A percentile compares a stretch with the other conserved stretches of the same genome.
These are phyloP conservation scores for Lactarius deliciosus DNA, from an alignment of 768 basidiomycete species.

Conservation along the genomic window DNA sequence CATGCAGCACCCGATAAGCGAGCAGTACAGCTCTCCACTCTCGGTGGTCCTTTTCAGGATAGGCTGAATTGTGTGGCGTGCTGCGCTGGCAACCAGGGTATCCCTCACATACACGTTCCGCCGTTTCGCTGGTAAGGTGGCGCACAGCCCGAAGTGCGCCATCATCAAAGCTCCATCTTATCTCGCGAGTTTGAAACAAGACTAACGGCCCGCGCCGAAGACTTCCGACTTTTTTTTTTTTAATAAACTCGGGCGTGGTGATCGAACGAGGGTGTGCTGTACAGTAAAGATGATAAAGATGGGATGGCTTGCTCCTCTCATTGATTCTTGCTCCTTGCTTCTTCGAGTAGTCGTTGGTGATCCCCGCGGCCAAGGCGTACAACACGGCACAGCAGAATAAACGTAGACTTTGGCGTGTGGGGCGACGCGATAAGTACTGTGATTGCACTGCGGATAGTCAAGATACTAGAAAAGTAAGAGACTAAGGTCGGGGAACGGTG, in stretches of 20 bases:
- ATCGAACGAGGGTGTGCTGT: neutral
- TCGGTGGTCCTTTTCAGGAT: too few species aligned
- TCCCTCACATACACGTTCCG: neutral
- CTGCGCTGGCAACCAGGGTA: neutral
- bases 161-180: neutral
- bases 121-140: neutral
- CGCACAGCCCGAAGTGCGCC: neutral
- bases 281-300: neutral
- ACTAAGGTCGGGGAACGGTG: neutral
- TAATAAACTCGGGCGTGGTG: neutral
- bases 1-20: neutral
- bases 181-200: neutral
- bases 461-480: neutral
- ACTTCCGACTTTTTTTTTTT: neutral
- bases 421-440: neutral
- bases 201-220: neutral
- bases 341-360: neutral
- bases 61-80: too few species aligned
- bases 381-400: neutral
- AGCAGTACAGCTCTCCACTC: neutral
- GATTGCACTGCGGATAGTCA: neutral
- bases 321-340: neutral
- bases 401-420: neutral
- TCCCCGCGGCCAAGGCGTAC: neutral
- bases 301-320: neutral